These are phyloP conservation scores for Lactarius evosmus DNA, from an alignment of 768 basidiomycete genomes.

Conservation along the genomic window DNA sequence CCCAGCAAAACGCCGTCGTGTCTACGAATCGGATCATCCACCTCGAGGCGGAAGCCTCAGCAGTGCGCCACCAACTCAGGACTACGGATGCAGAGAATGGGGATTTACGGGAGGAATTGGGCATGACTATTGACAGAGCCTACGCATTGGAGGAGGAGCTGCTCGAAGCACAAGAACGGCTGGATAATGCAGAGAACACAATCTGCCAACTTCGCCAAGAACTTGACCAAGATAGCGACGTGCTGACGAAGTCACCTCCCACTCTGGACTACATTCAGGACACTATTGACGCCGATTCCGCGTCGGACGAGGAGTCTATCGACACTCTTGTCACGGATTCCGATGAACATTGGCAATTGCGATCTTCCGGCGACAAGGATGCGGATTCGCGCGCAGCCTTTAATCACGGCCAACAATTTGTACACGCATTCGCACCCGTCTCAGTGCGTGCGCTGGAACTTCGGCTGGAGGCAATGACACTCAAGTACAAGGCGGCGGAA, in stretches of 20 bases:
- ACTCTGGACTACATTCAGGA: slow-evolving; percentile 10
- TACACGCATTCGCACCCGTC: neutral
- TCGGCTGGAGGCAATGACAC: slow-evolving; percentile 24
- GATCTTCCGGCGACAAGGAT: slow-evolving; percentile 5
- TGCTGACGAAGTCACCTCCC: slow-evolving; percentile 2
- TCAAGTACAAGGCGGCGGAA: slow-evolving; percentile 26
- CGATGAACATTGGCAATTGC: slow-evolving; percentile 11
- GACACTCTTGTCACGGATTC: slow-evolving; percentile 25
- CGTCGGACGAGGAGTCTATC: slow-evolving; percentile 24
- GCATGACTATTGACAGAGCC: slow-evolving; percentile 6
- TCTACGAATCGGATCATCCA: slow-evolving; percentile 28
- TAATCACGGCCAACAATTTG: neutral
- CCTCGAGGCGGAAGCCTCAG: slow-evolving; percentile 24
- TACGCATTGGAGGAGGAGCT: slow-evolving; percentile 24
- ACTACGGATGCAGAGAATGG: slow-evolving; percentile 16
- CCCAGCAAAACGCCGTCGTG: slow-evolving; percentile 24
- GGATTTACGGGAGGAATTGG: slow-evolving; percentile 19
- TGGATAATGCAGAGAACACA: slow-evolving; percentile 13
- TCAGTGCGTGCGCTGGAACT: slow-evolving; percentile 8
- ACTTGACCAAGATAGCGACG: slow-evolving; percentile 10
- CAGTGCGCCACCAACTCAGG: slow-evolving; percentile 14
- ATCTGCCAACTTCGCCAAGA: slow-evolving; percentile 19
- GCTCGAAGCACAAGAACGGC: slow-evolving; percentile 8
- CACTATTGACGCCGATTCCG: slow-evolving; percentile 14
- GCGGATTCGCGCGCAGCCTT: neutral